Evolutionary conservation across 2,329 filamentous ascomycete genomes (phyloP).

Genomic region (Phyllosticta citriasiana): DNA sequence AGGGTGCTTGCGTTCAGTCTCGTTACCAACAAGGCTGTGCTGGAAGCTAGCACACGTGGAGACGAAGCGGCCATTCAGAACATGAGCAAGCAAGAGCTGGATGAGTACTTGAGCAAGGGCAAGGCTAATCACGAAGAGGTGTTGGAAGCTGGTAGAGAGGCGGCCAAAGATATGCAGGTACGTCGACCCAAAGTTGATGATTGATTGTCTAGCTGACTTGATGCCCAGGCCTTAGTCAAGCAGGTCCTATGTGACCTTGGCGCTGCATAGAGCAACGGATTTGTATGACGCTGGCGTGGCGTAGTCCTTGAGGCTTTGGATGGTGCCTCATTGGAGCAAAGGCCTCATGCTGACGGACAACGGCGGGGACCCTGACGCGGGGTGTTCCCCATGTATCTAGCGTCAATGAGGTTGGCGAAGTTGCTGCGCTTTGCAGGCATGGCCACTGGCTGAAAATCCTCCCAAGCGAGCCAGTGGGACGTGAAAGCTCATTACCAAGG

Average conservation of each 20-base stretch:
- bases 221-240: conserved; percentile 31
- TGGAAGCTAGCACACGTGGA: conserved; percentile 48
- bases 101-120: conserved; percentile 46
- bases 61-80: conserved; percentile 45
- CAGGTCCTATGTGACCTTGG: conserved; percentile 34
- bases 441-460: not conserved
- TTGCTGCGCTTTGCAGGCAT: not conserved
- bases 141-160: conserved; percentile 48
- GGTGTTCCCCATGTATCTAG: conserved; percentile 2
- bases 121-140: conserved; percentile 58
- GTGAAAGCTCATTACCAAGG: not conserved
- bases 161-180: conserved; percentile 55
- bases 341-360: not conserved
- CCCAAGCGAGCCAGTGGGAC: not conserved
- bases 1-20: conserved; percentile 55
- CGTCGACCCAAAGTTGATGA: not conserved
- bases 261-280: conserved; percentile 7
- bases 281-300: not conserved
- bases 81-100: conserved; percentile 41
- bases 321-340: not conserved
- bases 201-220: conserved; percentile 4
- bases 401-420: not conserved
- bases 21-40: conserved; percentile 54
- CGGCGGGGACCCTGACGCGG: conserved; percentile 2
- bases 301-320: not conserved